Evolutionary conservation across 2,329 filamentous ascomycete species (phyloP), one percentile per base, ranked within the genome.

Genomic region (Monilinia vaccinii-corymbosi): DNA sequence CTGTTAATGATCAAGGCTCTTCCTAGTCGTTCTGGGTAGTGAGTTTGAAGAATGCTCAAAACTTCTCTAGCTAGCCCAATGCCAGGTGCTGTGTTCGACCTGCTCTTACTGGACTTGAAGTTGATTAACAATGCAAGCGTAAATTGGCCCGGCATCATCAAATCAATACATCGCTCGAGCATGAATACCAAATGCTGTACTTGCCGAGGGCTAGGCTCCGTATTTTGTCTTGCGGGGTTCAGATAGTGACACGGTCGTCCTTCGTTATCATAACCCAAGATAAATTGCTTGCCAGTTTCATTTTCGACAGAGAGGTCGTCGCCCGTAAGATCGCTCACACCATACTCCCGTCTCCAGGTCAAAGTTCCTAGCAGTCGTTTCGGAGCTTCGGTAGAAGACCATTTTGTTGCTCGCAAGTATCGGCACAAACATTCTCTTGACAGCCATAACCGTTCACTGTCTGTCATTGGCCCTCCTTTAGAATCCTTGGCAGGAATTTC

Each of bases 131-230:
- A 79, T 47, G 89, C 88, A 61, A 96, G 75, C 51, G 84, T 94
- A 76, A 97, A 94, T 72, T 96, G 90, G 16, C 88, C 88, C 0
- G 92, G 81, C 0, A 88, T 87, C 84, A 95, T 91, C 63, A 97
- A 76, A 68, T 97, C 92, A 65, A 96, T 84, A 38, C 89, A 86
- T 42, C 90, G 83, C 78, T 99, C 94, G 46, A 97, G 76, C 92
- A 97, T 97, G 77, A 88, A 99, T 56, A 97, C 91, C 62, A 99
- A 78, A 73, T 97, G 92, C 75, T 99, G 86, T 59, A 96, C 86
- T 76, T 97, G 94, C 67, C 90, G 83, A 42, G 91, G 89, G 63
- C 85, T 88, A 60, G 85, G 81, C 67, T 95, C 87, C 1, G 94
- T 97, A 78, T 99, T 99, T 76, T 99, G 94, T 66, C 87, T 85